Evolutionary conservation across 768 basidiomycete species (phyloP).

Genomic region (Cystobasidium tubakii): DNA sequence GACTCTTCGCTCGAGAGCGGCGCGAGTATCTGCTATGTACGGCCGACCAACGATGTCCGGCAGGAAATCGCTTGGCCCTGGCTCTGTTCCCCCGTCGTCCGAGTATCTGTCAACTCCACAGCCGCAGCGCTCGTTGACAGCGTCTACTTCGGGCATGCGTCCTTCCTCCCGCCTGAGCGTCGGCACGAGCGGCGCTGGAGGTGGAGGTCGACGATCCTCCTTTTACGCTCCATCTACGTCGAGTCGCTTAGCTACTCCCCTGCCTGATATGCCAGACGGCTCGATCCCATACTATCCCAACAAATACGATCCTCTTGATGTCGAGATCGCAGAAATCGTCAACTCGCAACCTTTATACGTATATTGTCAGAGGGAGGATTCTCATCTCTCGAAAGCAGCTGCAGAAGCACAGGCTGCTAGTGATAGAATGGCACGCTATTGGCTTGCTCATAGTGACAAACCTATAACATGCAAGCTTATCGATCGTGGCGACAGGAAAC

Average conservation of each 20-base stretch:
- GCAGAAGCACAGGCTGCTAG: constrained; percentile 29
- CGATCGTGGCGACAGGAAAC: constrained; percentile 3
- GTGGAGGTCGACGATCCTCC: neutral
- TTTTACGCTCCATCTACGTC: neutral
- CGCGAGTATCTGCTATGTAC: constrained; percentile 25
- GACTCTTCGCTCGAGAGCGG: constrained; percentile 10
- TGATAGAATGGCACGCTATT: constrained; percentile 32
- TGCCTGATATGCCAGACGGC: constrained; percentile 10
- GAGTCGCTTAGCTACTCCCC: neutral
- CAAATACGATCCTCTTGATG: constrained; percentile 71
- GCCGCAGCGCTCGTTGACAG: neutral
- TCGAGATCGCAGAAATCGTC: constrained; percentile 66
- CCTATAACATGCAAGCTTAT: constrained; percentile 34
- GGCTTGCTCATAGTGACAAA: constrained; percentile 25
- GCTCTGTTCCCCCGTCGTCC: neutral
- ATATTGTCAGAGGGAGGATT: constrained; percentile 71
- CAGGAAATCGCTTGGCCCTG: constrained; percentile 3
- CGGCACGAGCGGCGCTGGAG: neutral
- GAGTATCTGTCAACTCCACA: neutral
- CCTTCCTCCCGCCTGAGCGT: constrained; percentile 3
- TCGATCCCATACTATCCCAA: constrained; percentile 49
- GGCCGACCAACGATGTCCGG: neutral
- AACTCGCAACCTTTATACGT: constrained; percentile 66
- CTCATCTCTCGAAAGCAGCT: constrained; percentile 56
- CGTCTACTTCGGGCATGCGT: neutral